Base-by-base conservation (phyloP, 139 green algal species). In the Closterium sp. region DNA sequence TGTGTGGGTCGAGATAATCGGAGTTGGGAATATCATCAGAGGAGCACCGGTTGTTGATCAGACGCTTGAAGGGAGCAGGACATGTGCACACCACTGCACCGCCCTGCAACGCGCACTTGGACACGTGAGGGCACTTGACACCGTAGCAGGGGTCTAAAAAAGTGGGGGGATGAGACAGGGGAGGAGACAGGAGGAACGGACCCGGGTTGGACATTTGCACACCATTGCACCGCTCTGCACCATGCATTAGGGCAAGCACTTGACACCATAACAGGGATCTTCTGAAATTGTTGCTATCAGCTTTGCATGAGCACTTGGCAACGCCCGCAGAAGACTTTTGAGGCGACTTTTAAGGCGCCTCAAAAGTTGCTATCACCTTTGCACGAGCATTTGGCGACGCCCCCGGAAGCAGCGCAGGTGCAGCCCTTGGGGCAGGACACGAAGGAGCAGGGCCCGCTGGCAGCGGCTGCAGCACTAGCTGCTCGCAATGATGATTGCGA, bases 1-100 rank as follows among this genome's bases (percentile, higher is more conserved):
- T 87, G 85, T 87, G 85, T 87, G 85, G 85, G n/a, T 87, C 85
- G n/a, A 87, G 85, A 19, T 87, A 87, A 27, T 87, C 85, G 10
- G 85, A 87, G 85, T 87, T 21, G 85, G 85, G 85, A 24, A 7
- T 10, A 4, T 28, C 21, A 87, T 17, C 85, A 29, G n/a, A 32
- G 85, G 85, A 32, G 85, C 85, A 87, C 28, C 13, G 24, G 85
- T 87, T 87, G 85, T 87, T 87, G 21, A 87, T 30, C 85, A 87
- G 85, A 10, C 85, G 85, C 85, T 87, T 30, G 85, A 32, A 87
- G 28, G 28, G 28, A 30, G n/a, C 19, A 0, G 85, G 85, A 87
- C 85, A 87, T 31, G 17, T 87, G 85, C 85, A 87, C 85, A 87
- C 85, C n/a, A 31, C 28, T 31, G 85, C 85, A 87, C 85, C 85